Evolutionary conservation across 2,329 filamentous ascomycete species (phyloP).

Genomic region (Beauveria scarabaeidicola): DNA sequence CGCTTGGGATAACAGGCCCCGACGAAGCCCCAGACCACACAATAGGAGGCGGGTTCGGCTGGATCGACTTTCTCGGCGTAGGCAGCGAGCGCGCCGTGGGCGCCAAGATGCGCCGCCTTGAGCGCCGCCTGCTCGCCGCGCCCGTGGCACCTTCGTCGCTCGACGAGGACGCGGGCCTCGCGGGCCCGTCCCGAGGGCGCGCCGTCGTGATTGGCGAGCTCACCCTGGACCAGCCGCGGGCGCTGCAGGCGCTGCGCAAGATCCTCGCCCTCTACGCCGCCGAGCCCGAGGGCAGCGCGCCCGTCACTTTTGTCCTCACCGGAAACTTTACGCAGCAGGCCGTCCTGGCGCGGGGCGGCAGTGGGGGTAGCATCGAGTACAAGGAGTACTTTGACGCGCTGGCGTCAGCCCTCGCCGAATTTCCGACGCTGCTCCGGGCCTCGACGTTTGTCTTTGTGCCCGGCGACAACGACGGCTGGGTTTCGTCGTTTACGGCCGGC

Average conservation of each 20-base stretch:
- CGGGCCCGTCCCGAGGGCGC: conserved; percentile 34
- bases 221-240: conserved; percentile 76
- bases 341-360: conserved; percentile 58
- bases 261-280: conserved; percentile 67
- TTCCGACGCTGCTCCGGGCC: conserved; percentile 66
- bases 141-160: conserved; percentile 13
- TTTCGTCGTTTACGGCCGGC: conserved; percentile 72
- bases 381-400: conserved; percentile 93
- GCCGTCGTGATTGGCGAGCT: conserved; percentile 78
- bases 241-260: conserved; percentile 70
- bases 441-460: conserved; percentile 89
- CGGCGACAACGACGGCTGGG: conserved; percentile 97
- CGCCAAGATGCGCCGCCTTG: conserved; percentile 71
- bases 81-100: conserved; percentile 83
- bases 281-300: conserved; percentile 54
- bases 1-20: conserved; percentile 60
- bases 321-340: conserved; percentile 72
- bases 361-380: conserved; percentile 83
- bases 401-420: conserved; percentile 74
- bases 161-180: conserved; percentile 19
- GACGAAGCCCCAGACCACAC: conserved; percentile 51
- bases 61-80: conserved; percentile 91
- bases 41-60: conserved; percentile 79
- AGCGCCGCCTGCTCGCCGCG: conserved; percentile 55
- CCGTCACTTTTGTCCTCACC: conserved; percentile 72